Percentiles rank a stretch among this genome's conserved stretches.
These are phyloP conservation scores for Erodium moschatum DNA, from an alignment of 441 rosid species.

Conservation along the genomic window DNA sequence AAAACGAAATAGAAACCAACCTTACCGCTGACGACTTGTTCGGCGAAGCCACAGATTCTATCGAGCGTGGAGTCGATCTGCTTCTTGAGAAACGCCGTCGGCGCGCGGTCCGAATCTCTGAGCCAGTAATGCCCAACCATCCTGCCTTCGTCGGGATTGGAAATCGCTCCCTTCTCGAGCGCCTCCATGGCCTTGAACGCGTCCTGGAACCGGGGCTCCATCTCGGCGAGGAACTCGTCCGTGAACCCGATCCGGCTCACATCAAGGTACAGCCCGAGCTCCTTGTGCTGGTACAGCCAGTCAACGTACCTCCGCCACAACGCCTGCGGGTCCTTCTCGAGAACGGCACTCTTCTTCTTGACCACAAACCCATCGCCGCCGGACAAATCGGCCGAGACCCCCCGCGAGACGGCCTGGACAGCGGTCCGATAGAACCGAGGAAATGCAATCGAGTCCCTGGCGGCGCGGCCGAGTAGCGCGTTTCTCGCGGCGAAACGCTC, in stretches of 20 bases:
- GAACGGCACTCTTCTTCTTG: slow-evolving; percentile 32
- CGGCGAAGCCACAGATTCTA: slow-evolving; percentile 55
- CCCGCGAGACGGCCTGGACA: slow-evolving; percentile 45
- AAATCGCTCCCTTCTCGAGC: slow-evolving; percentile 80
- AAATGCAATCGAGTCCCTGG: not conserved
- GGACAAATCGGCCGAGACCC: slow-evolving; percentile 39
- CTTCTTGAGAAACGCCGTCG: slow-evolving; percentile 39
- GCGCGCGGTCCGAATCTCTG: slow-evolving; percentile 61
- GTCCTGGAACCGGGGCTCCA: slow-evolving; percentile 59
- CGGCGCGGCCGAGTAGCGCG: not conserved
- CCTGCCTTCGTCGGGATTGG: slow-evolving; percentile 98
- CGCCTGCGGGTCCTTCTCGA: slow-evolving; percentile 47
- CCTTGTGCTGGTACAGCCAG: slow-evolving; percentile 88
- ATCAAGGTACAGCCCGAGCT: slow-evolving; percentile 69
- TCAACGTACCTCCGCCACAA: slow-evolving; percentile 83
- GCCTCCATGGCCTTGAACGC: slow-evolving; percentile 76
- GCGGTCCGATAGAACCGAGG: slow-evolving; percentile 21
- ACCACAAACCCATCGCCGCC: slow-evolving; percentile 19
- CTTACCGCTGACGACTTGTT: slow-evolving; percentile 69
- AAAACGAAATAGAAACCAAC: slow-evolving; percentile 28
- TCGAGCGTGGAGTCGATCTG: slow-evolving; percentile 66
- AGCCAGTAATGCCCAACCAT: slow-evolving; percentile 98
- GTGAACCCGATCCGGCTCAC: slow-evolving; percentile 80
- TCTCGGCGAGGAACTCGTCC: slow-evolving; percentile 57
- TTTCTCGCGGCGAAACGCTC: not conserved